Evolutionary conservation across 371 early-diverging fungal genomes (phyloP).

Genomic region (Nosema granulosis): DNA sequence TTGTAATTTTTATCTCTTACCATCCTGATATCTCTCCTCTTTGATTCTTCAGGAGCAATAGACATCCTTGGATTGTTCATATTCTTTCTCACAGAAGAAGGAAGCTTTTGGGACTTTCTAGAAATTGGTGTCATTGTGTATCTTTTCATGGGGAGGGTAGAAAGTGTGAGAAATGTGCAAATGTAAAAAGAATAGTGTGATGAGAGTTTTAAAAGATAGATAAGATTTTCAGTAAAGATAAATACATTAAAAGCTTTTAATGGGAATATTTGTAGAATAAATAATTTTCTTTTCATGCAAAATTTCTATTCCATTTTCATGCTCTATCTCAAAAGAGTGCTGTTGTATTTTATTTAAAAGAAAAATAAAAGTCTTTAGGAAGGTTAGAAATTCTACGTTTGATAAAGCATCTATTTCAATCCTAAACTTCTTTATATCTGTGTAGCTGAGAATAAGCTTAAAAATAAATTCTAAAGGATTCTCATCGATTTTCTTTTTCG

Average conservation of each 20-base stretch:
- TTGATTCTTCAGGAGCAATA: constrained; percentile 39
- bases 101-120: constrained; percentile 33
- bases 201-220: background rate
- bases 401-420: background rate
- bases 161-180: background rate
- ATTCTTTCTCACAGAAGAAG: constrained; percentile 9
- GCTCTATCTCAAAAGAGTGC: too few species aligned
- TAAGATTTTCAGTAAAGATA: background rate
- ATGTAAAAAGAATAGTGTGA: background rate
- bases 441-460: background rate
- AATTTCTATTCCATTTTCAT: background rate
- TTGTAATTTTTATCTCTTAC: constrained; percentile 72
- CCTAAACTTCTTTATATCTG: background rate
- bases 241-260: background rate
- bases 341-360: background rate
- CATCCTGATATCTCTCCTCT: constrained; percentile 52
- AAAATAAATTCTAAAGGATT: background rate
- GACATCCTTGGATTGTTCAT: constrained; percentile 28
- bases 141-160: constrained; percentile 43
- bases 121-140: constrained; percentile 55
- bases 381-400: background rate
- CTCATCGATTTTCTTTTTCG: background rate
- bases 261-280: background rate
- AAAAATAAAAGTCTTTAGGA: background rate
- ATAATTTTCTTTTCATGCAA: background rate